Evolutionary conservation across 306 rosid species (phyloP).

Genomic region (Trifolium dubium): DNA sequence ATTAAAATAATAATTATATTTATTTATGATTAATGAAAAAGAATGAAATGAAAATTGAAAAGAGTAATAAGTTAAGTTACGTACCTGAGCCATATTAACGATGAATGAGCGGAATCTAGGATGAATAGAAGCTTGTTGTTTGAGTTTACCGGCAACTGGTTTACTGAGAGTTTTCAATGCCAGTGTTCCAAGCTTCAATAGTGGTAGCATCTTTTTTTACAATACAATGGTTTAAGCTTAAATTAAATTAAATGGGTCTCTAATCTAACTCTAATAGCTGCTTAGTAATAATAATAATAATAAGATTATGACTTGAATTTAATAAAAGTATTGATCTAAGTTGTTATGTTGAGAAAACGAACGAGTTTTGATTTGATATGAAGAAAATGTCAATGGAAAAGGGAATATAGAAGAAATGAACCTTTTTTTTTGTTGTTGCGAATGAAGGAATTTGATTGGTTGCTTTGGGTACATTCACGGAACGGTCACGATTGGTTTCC

Average conservation of each 20-base stretch:
- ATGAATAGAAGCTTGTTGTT: slow-evolving; percentile 72
- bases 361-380: not conserved
- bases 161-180: slow-evolving; percentile 84
- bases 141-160: slow-evolving; percentile 78
- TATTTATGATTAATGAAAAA: not conserved
- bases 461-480: not conserved
- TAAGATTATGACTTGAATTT: not conserved
- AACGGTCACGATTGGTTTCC: not conserved
- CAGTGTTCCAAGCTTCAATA: slow-evolving; percentile 84
- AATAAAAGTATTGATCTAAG: not conserved
- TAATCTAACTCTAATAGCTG: not conserved
- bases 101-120: slow-evolving; percentile 81
- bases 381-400: not conserved
- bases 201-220: slow-evolving; percentile 49
- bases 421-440: too few relatives aligned
- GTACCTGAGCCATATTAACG: slow-evolving; percentile 67
- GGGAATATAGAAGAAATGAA: too few relatives aligned
- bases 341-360: not conserved
- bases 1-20: not conserved
- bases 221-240: not conserved
- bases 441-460: not conserved
- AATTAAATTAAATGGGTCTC: not conserved
- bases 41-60: not conserved
- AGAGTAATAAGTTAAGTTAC: not conserved
- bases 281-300: not conserved